These are phyloP conservation scores for Dactylorhiza incarnata DNA, from an alignment of 106 monocot genomes.

Conservation along the genomic window DNA sequence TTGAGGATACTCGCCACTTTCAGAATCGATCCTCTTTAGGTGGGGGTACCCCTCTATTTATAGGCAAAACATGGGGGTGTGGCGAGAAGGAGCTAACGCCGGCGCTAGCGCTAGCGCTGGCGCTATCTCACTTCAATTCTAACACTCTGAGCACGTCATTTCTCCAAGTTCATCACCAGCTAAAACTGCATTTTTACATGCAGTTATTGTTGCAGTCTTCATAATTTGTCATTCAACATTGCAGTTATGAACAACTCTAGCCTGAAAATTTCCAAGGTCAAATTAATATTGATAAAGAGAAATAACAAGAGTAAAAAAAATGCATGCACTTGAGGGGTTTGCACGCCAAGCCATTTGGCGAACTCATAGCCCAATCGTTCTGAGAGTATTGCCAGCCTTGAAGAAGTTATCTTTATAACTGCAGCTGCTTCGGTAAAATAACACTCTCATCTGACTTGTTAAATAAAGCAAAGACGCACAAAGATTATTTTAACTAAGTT, in stretches of 20 bases:
- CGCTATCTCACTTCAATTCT: too few species aligned
- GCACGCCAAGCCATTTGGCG: conserved; percentile 76
- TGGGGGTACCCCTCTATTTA: too few species aligned
- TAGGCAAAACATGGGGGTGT: too few species aligned
- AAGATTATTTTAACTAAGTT: not conserved
- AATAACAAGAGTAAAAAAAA: not conserved
- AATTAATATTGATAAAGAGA: not conserved
- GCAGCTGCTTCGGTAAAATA: conserved; percentile 38
- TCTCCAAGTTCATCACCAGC: conserved; percentile 63
- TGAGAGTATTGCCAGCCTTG: conserved; percentile 86
- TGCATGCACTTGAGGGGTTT: conserved; percentile 61
- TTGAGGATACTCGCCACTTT: too few species aligned
- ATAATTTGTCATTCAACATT: conserved; percentile 72
- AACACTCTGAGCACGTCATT: conserved; percentile 80
- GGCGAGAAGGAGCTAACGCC: too few species aligned
- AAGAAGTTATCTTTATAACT: conserved; percentile 83
- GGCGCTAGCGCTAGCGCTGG: too few species aligned
- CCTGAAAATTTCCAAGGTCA: conserved; percentile 25
- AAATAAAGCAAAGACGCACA: conserved; percentile 56
- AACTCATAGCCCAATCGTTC: conserved; percentile 95
- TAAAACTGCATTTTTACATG: conserved; percentile 42
- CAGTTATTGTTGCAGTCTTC: conserved; percentile 69
- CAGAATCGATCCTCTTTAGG: too few species aligned
- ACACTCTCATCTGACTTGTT: conserved; percentile 15
- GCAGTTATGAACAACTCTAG: conserved; percentile 69